phyloP scores from a whole-genome alignment of 305 asterid genomes.

The Plantago rigida region DNA sequence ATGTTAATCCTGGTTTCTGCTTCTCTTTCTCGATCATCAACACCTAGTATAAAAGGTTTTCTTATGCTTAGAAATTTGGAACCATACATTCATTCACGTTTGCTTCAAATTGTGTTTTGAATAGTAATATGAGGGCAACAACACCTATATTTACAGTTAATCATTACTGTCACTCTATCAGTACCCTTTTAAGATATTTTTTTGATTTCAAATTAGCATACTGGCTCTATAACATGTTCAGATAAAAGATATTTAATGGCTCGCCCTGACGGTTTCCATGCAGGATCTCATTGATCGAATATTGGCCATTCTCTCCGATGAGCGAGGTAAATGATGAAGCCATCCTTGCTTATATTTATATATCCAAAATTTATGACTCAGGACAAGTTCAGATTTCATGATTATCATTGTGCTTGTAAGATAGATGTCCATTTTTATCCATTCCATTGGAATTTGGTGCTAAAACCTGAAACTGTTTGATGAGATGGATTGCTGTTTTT shows the following conservation, averaged over 20 bases:
- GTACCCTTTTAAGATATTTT: not conserved
- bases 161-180: too few relatives aligned
- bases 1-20: too few relatives aligned
- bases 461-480: conserved; percentile 11
- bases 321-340: conserved; percentile 49
- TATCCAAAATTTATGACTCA: conserved; percentile 18
- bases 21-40: conserved; percentile 8
- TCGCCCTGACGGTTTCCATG: conserved; percentile 20
- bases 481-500: conserved; percentile 8
- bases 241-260: conserved; percentile 8
- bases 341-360: conserved; percentile 1
- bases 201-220: not conserved
- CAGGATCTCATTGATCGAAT: conserved; percentile 98
- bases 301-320: conserved; percentile 63
- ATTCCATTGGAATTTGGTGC: not conserved
- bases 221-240: conserved; percentile 3
- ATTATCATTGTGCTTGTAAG: not conserved
- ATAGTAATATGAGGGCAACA: conserved; percentile 8
- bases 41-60: conserved; percentile 4
- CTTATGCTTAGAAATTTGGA: conserved; percentile 12
- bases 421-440: not conserved
- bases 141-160: too few relatives aligned
- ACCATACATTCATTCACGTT: conserved; percentile 1
- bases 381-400: conserved; percentile 8
- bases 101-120: conserved; percentile 2